A percentile compares a stretch with the other conserved stretches of the same genome.
Evolutionary conservation across 2,329 filamentous ascomycete species (phyloP).

Genomic region (Ophiosphaerella narmari): DNA sequence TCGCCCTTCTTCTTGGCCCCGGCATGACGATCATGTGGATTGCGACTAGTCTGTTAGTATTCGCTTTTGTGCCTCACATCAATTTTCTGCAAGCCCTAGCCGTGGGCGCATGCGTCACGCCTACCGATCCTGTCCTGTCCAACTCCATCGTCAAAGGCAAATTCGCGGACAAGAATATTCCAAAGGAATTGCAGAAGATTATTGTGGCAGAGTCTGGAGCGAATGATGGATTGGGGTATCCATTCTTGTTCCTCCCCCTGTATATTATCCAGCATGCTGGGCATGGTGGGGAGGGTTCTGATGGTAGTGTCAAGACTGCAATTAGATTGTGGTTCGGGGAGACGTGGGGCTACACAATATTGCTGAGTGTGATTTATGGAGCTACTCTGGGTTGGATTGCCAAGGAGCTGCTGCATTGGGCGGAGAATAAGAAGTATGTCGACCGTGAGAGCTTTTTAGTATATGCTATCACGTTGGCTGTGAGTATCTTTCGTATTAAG

Average conservation of each 20-base stretch:
- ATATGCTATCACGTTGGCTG: slow-evolving; percentile 80
- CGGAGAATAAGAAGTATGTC: slow-evolving; percentile 78
- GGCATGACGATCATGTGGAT: slow-evolving; percentile 90
- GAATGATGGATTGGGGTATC: slow-evolving; percentile 88
- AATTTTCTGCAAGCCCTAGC: slow-evolving; percentile 78
- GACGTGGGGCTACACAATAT: slow-evolving; percentile 81
- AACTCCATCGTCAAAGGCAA: slow-evolving; percentile 92
- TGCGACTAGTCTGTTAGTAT: slow-evolving; percentile 76
- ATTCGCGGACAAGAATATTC: slow-evolving; percentile 89
- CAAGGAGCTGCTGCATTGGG: slow-evolving; percentile 82
- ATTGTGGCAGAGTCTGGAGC: slow-evolving; percentile 74
- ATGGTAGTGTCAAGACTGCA: too few relatives aligned
- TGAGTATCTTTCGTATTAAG: too few relatives aligned
- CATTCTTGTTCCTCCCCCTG: slow-evolving; percentile 82
- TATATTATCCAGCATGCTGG: slow-evolving; percentile 80
- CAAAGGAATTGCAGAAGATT: slow-evolving; percentile 75
- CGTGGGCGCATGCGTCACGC: slow-evolving; percentile 85
- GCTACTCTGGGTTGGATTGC: slow-evolving; percentile 78
- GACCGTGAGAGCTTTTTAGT: slow-evolving; percentile 87
- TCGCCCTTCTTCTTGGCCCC: slow-evolving; percentile 76
- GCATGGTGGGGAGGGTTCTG: too few relatives aligned
- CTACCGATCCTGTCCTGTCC: slow-evolving; percentile 85
- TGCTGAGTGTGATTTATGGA: slow-evolving; percentile 79
- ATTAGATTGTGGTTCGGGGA: slow-evolving; percentile 84
- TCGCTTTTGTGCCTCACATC: slow-evolving; percentile 72